Evolutionary conservation across 2,329 filamentous ascomycete species (phyloP).

Genomic region (Meredithiella fracta): DNA sequence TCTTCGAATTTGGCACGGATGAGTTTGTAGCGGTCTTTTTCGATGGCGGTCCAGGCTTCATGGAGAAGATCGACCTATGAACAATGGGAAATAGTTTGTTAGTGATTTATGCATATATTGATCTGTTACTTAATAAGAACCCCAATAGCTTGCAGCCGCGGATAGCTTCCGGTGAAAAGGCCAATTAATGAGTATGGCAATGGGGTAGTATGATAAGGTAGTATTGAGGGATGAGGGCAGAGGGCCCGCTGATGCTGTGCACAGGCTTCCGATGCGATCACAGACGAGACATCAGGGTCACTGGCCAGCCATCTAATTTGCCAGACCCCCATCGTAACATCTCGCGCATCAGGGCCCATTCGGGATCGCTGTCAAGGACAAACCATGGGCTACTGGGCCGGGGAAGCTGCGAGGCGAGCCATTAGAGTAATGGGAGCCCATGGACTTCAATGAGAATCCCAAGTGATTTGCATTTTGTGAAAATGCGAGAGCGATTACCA

Average conservation of each 20-base stretch:
- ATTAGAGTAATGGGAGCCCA: neutral
- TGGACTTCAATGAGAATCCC: no score
- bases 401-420: neutral
- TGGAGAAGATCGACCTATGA: slow-evolving; percentile 25
- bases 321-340: neutral
- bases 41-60: slow-evolving; percentile 26
- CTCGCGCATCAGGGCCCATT: neutral
- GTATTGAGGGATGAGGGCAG: neutral
- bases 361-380: neutral
- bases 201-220: neutral
- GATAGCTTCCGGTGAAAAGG: neutral
- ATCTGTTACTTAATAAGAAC: neutral
- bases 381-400: no score
- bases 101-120: no score
- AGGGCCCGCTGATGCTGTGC: neutral
- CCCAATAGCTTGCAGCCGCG: neutral
- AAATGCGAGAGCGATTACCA: neutral
- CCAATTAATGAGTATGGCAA: neutral
- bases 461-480: neutral
- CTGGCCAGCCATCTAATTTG: neutral
- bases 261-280: slow-evolving; percentile 5
- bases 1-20: slow-evolving; percentile 31
- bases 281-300: neutral
- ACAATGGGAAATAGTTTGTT: neutral
- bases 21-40: slow-evolving; percentile 27